phyloP scores from a whole-genome alignment of 164 flowering plant genomes.

The Berberis vulgaris region DNA sequence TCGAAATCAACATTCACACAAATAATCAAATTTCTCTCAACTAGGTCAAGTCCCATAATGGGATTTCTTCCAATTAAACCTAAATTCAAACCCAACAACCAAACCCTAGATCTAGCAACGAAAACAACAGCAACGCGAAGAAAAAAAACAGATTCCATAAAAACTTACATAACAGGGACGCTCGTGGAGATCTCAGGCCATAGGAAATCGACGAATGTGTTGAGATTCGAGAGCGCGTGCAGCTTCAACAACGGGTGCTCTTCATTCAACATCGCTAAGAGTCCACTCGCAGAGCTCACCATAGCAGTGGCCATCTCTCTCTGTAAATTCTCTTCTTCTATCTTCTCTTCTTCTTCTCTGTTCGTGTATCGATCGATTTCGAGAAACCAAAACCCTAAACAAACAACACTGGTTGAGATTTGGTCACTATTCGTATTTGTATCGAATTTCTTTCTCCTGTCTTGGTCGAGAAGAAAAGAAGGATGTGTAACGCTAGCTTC shows the following conservation, averaged over 20 bases:
- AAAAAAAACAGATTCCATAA: background rate
- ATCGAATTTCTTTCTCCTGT: too few species aligned
- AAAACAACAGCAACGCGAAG: background rate
- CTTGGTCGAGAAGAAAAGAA: too few species aligned
- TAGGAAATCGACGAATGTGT: constrained; percentile 57
- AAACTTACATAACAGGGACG: constrained; percentile 59
- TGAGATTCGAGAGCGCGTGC: constrained; percentile 79
- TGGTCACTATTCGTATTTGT: too few species aligned
- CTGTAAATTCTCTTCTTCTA: too few species aligned
- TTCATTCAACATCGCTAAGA: constrained; percentile 90
- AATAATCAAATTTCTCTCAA: background rate
- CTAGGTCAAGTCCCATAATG: background rate
- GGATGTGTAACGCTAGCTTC: too few species aligned
- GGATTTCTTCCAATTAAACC: background rate
- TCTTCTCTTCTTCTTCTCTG: too few species aligned
- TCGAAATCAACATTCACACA: background rate
- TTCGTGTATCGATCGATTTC: too few species aligned
- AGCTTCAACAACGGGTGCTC: constrained; percentile 58
- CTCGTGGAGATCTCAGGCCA: constrained; percentile 97
- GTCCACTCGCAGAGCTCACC: constrained; percentile 82
- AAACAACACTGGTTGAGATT: too few species aligned
- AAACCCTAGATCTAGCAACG: background rate
- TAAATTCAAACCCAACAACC: background rate
- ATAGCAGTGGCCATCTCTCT: constrained; percentile 26
- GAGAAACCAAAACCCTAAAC: too few species aligned